A percentile compares a stretch with the other conserved stretches of the same genome.
phyloP scores from a whole-genome alignment of 257 asterid species.

The Cordia subcordata region DNA sequence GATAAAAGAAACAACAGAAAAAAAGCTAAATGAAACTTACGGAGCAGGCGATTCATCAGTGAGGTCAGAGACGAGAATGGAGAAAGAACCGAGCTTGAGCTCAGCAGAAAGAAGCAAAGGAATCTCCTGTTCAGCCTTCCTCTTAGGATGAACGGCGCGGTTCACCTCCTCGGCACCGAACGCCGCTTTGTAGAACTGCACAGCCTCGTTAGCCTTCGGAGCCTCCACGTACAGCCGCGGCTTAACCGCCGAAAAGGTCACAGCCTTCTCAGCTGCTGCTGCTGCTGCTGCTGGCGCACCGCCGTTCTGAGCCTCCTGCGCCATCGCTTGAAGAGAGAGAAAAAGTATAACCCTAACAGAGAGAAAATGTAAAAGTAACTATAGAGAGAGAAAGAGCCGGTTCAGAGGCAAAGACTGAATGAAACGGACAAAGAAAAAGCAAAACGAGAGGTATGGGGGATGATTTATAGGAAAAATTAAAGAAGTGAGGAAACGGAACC shows the following conservation, averaged over 20 bases:
- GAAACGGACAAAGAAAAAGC: neutral
- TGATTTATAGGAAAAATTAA: conserved; percentile 54
- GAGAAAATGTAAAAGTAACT: conserved; percentile 14
- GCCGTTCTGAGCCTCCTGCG: conserved; percentile 38
- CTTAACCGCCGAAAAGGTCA: conserved; percentile 43
- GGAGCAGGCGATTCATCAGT: conserved; percentile 38
- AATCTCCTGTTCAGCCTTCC: conserved; percentile 85
- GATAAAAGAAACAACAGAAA: neutral
- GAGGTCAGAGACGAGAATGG: conserved; percentile 65
- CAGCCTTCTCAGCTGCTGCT: conserved; percentile 25
- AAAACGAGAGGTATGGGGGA: conserved; percentile 7
- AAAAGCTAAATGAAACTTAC: conserved; percentile 25
- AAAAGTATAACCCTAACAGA: neutral
- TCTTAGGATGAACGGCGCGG: conserved; percentile 62
- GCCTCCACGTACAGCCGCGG: conserved; percentile 70
- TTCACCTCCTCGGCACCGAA: conserved; percentile 83
- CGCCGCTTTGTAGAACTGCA: conserved; percentile 71
- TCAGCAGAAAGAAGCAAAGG: conserved; percentile 64
- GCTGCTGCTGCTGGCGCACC: conserved; percentile 27
- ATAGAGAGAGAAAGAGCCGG: conserved; percentile 10
- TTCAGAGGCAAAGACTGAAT: conserved; percentile 3
- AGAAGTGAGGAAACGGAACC: conserved; percentile 48
- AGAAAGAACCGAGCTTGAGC: conserved; percentile 56
- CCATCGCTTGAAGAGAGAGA: conserved; percentile 25
- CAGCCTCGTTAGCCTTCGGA: conserved; percentile 67